Evolutionary conservation across 306 rosid species (phyloP), one percentile per base, ranked within the genome.

Genomic region (Pyrus communis): DNA sequence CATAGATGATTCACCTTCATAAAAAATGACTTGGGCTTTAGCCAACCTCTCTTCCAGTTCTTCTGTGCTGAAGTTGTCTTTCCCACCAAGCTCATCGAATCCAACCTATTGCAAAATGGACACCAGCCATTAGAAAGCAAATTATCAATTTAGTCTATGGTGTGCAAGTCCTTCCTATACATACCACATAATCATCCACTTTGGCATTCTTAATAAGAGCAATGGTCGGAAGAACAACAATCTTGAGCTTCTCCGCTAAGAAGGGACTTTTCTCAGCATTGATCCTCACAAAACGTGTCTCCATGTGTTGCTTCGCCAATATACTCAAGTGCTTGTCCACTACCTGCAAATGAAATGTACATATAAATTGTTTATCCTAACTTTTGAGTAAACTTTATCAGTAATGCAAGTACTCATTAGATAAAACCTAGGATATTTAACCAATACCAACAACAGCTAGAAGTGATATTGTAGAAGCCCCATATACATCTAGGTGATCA

Each of bases 111-210:
- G 76, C 79, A 78, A 61, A 6, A 73, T 52, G 46, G 2, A 19
- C 17, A 60, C 42, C 43, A 57, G 11, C 8, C 27, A 1, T 42
- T 61, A 74, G 2, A 42, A 27, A 27, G 19, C 4, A 60, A 42
- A 74, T 22, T 42, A 45, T 60, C 69, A 73, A 60, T n/a, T 40
- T 31, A 42, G 12, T 27, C 14, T 17, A 43, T 18, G 45, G 21
- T 11, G 19, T 7, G 31, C 76, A 49, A 31, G 72, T 22, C 8
- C n/a, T 51, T 76, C 78, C 40, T 13, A 35, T 75, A 63, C 89
- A 74, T 87, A 95, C 99, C 99, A 90, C 97, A 77, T 95, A 95
- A 79, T 95, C 96, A 60, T 95, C 98, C 59, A 95, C 98, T 88
- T 95, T 95, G 65, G 98, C 87, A 66, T 90, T 92, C 86, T 95